These are phyloP conservation scores for Gossypium anomalum DNA, from an alignment of 345 rosid genomes.

Conservation along the genomic window DNA sequence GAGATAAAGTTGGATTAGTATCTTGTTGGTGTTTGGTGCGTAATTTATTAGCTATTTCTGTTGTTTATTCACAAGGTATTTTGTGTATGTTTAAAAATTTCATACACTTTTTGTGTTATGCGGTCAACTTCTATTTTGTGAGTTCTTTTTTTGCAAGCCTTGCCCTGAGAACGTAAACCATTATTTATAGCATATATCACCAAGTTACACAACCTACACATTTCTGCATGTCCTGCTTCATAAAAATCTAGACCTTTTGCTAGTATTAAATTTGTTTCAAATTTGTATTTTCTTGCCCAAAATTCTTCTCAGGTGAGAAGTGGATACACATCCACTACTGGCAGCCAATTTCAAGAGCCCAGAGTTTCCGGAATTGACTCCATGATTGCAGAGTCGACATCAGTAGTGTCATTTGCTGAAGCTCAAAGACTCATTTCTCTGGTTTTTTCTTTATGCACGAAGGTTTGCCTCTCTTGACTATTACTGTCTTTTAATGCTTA, in stretches of 20 bases:
- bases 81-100: not conserved
- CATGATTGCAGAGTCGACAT: slow-evolving; percentile 33
- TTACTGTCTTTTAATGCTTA: not conserved
- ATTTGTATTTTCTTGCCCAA: slow-evolving; percentile 18
- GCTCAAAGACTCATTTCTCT: slow-evolving; percentile 84
- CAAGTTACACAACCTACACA: not conserved
- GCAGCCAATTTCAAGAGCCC: slow-evolving; percentile 43
- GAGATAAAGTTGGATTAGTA: not conserved
- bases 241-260: not conserved
- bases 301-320: slow-evolving; percentile 45
- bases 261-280: not conserved
- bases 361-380: slow-evolving; percentile 45
- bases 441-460: slow-evolving; percentile 88
- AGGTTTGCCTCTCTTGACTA: slow-evolving; percentile 43
- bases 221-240: slow-evolving; percentile 1
- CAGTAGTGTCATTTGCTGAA: slow-evolving; percentile 60
- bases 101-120: not conserved
- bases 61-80: not conserved
- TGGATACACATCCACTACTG: slow-evolving; percentile 50
- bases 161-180: not conserved
- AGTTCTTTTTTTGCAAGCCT: not conserved
- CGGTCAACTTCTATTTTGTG: not conserved
- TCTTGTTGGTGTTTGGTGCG: not conserved
- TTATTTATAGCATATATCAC: not conserved
- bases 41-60: not conserved